Base-by-base conservation (phyloP, 495 filamentous ascomycete genomes). In the Xylaria intraflava region DNA sequence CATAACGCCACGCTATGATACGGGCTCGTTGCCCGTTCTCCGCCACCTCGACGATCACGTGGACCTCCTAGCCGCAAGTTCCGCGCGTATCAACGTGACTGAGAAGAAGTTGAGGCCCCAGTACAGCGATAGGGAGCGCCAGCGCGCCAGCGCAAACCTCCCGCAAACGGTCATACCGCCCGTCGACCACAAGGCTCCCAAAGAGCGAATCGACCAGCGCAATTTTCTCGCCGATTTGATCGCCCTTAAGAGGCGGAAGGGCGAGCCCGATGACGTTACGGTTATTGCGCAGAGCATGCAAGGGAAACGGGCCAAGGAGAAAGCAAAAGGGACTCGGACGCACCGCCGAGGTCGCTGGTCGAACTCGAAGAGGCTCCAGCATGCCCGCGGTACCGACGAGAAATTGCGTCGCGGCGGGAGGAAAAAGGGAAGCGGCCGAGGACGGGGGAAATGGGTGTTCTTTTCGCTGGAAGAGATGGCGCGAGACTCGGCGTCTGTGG, bases 31-130 rank as follows among this genome's bases (percentile, higher is more conserved):
- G 47, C 69, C 66, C 11, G 69, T 61, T n/a, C 69, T 75, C 9
- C 76, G 66, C 22, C 64, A 62, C 29, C 69, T 79, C 29, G 65
- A 65, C 27, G 65, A 77, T 36, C 66, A 74, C 44, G 82, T 84
- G 22, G 78, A 85, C 54, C 72, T 89, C 6, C 63, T 91, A 12
- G 82, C 78, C 12, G 79, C 83, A 31, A 83, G 81, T 59, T 64
- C 72, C 44, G 56, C 69, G 12, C 62, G 78, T 12, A 71, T 82
- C 55, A 69, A 70, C 39, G 74, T 74, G 20, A 71, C 57, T 7
- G 55, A 67, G 43, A 59, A 63, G 36, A 52, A 55, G 22, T 44
- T 74, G 11, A 62, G 62, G 40, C 64, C 67, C 2, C 66, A 66
- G 22, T 50, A 46, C 20, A 39, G 11, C 30, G 27, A 50, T 0